Base-by-base conservation (phyloP, 495 filamentous ascomycete species). In the Penicillium ochrochloron region DNA sequence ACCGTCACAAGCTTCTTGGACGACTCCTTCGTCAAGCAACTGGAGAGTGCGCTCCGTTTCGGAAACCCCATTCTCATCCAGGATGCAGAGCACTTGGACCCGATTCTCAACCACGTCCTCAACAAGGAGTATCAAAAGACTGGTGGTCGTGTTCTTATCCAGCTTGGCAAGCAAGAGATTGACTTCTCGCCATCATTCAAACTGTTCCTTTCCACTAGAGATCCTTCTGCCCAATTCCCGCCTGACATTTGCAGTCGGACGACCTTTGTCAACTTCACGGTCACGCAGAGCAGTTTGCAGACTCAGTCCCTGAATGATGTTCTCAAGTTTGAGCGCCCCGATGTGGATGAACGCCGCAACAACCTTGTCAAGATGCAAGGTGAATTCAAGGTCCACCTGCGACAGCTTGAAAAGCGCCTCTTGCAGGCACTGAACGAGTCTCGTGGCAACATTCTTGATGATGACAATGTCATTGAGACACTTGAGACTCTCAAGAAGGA, bases 81-180 rank as follows among this genome's bases (percentile, higher is more conserved):
- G 75, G 95, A 99, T 76, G 95, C 95, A 5, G 95, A 99, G 77
- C 91, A 98, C 72, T 78, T 99, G 58, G 95, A 99, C 72, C 95
- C 95, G 7, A 90, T 99, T 57, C 88, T 99, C 70, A 99, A 97
- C 73, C 96, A 99, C 71, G 94, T 99, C 52, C 87, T 99, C 75
- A 99, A 99, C 80, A 98, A 98, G 76, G 95, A 99, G 71, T 98
- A 99, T 76, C 95, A 99, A 76, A 97, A 93, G 80, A 99, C 95
- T n/a, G 95, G 95, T 60, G 95, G 95, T 15, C 94, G 95, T 84
- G 95, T 99, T 41, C 86, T 99, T 53, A 98, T 98, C 63, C 95
- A 98, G 74, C 89, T 99, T 34, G 95, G 95, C 68, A 97, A 94
- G 76, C 96, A 99, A 78, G 94, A 98, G 75, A 99, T 99, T 61